Conservation (phyloP, 164 flowering plant genomes). For the Macadamia integrifolia region DNA sequence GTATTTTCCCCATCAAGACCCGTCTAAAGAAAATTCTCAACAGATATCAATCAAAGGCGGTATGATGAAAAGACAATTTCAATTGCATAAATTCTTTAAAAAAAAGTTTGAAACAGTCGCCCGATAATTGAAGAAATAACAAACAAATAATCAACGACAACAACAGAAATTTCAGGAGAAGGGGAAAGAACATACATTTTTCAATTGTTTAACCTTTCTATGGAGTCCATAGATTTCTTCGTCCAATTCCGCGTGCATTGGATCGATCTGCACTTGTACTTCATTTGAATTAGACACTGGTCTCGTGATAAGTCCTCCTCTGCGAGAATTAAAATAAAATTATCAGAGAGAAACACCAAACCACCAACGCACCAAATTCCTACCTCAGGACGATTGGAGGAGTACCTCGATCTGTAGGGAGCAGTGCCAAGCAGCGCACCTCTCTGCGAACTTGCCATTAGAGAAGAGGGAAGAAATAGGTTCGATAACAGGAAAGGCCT, state of each 20-base stretch:
- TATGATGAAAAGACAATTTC: too few relatives aligned
- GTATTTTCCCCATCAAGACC: too few relatives aligned
- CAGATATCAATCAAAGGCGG: too few relatives aligned
- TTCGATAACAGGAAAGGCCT: background rate
- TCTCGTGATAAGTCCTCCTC: slow-evolving; percentile 44
- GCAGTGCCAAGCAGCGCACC: background rate
- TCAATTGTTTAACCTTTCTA: slow-evolving; percentile 31
- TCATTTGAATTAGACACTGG: slow-evolving; percentile 32
- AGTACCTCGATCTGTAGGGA: slow-evolving; percentile 26
- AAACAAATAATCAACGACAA: too few relatives aligned
- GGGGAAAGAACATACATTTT: slow-evolving; percentile 18
- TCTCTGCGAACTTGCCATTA: slow-evolving; percentile 3
- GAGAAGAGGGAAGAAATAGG: background rate
- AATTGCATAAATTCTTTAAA: too few relatives aligned
- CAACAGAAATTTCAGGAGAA: too few relatives aligned
- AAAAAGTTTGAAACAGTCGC: too few relatives aligned
- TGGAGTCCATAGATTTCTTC: slow-evolving; percentile 42
- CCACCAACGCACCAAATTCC: background rate
- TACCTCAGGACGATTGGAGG: background rate
- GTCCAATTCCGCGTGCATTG: slow-evolving; percentile 43
- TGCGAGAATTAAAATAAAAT: slow-evolving; percentile 10
- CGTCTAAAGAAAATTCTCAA: too few relatives aligned
- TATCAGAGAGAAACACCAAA: background rate
- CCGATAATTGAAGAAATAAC: too few relatives aligned
- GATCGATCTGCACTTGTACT: slow-evolving; percentile 47